Percentiles rank a stretch among this genome's conserved stretches.
Conservation (phyloP, 2,329 filamentous ascomycete species). For the Diaporthe australafricana region DNA sequence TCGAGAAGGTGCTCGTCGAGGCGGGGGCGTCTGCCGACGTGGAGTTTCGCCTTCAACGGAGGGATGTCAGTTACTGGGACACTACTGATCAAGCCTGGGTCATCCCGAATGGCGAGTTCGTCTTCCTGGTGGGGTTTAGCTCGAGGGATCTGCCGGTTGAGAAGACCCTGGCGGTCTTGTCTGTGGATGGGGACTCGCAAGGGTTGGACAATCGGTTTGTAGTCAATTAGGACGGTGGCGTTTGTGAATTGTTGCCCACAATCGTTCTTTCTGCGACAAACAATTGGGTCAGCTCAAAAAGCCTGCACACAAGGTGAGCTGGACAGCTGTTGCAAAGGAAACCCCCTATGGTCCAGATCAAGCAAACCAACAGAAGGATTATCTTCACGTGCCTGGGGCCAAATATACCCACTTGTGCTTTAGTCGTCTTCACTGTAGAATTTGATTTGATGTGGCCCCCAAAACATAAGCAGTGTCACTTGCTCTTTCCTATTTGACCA, state of each 20-base stretch:
- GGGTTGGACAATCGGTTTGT: background rate
- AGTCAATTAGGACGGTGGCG: background rate
- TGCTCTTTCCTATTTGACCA: no score
- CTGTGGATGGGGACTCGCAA: background rate
- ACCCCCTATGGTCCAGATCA: no score
- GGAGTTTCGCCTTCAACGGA: background rate
- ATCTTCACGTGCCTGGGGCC: no score
- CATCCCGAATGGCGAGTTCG: background rate
- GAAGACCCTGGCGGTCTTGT: background rate
- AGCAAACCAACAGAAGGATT: no score
- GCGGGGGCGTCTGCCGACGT: background rate
- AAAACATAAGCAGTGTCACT: no score
- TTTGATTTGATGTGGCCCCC: no score
- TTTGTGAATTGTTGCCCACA: no score
- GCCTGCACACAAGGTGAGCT: no score
- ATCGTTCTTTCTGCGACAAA: background rate
- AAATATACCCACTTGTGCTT: no score
- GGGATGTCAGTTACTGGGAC: constrained; percentile 24
- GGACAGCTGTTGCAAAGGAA: no score
- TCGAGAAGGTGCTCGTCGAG: constrained; percentile 23
- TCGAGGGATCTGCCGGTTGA: constrained; percentile 6
- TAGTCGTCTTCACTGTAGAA: no score
- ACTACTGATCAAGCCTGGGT: background rate
- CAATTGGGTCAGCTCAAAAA: background rate
- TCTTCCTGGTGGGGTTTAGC: constrained; percentile 13